These are phyloP conservation scores for Wilhelminamyces savonicus DNA, from an alignment of 805 yeast genomes.

Conservation along the genomic window DNA sequence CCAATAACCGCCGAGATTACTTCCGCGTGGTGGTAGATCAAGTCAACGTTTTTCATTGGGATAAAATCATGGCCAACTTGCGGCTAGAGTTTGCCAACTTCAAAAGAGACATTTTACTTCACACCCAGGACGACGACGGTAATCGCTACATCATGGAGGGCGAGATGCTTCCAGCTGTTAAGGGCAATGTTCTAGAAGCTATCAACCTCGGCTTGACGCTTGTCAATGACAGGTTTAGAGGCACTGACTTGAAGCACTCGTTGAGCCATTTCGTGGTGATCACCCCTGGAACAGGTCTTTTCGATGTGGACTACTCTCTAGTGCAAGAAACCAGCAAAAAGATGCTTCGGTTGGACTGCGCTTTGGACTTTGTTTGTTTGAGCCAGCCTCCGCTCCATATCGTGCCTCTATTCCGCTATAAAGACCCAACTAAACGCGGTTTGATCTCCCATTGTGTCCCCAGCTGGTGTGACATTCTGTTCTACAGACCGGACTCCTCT, in stretches of 20 bases:
- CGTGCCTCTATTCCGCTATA: slow-evolving; percentile 79
- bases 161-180: slow-evolving; percentile 73
- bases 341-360: slow-evolving; percentile 71
- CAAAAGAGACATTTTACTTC: slow-evolving; percentile 62
- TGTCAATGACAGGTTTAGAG: slow-evolving; percentile 69
- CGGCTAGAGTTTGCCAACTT: slow-evolving; percentile 81
- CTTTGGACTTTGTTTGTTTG: slow-evolving; percentile 82
- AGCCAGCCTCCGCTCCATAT: slow-evolving; percentile 89
- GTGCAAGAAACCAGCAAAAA: slow-evolving; percentile 70
- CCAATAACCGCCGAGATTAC: slow-evolving; percentile 65
- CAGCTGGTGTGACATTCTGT: slow-evolving; percentile 91
- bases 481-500: slow-evolving; percentile 63
- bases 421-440: slow-evolving; percentile 40
- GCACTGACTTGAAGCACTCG: slow-evolving; percentile 83
- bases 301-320: slow-evolving; percentile 81
- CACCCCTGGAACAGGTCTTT: slow-evolving; percentile 90
- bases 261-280: slow-evolving; percentile 84
- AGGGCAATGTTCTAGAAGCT: slow-evolving; percentile 86
- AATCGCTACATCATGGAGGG: slow-evolving; percentile 23
- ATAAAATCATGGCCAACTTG: slow-evolving; percentile 80
- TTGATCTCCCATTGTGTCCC: slow-evolving; percentile 74
- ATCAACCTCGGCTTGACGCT: slow-evolving; percentile 77
- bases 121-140: slow-evolving; percentile 14
- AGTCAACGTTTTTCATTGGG: slow-evolving; percentile 85
- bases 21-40: slow-evolving; percentile 94